Evolutionary conservation across 306 rosid genomes (phyloP).

Genomic region (Quillaja saponaria): DNA sequence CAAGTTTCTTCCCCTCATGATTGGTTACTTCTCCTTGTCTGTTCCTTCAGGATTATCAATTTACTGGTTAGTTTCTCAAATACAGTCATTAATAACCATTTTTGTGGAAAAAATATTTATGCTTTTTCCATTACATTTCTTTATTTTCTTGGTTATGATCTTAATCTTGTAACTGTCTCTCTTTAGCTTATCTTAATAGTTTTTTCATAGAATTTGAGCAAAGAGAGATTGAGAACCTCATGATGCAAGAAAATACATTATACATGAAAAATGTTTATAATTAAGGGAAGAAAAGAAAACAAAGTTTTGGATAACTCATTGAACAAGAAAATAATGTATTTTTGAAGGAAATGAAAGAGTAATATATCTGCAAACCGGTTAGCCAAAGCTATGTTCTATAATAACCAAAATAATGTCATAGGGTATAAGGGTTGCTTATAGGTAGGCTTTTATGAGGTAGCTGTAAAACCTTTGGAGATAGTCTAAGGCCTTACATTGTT

Average conservation of each 20-base stretch:
- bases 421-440: neutral
- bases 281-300: too few relatives aligned
- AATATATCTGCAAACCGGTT: slow-evolving; percentile 9
- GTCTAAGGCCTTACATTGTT: neutral
- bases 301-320: neutral
- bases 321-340: slow-evolving; percentile 4
- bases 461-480: slow-evolving; percentile 1
- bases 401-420: neutral
- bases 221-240: neutral
- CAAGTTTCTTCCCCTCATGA: slow-evolving; percentile 99
- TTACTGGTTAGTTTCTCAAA: slow-evolving; percentile 82
- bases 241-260: neutral
- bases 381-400: neutral
- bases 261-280: too few relatives aligned
- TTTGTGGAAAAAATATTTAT: neutral
- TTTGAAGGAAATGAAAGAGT: slow-evolving; percentile 2
- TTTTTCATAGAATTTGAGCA: slow-evolving; percentile 9
- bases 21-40: slow-evolving; percentile 95
- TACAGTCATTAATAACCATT: slow-evolving; percentile 22
- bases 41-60: slow-evolving; percentile 97
- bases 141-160: slow-evolving; percentile 4
- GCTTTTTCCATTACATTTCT: slow-evolving; percentile 22
- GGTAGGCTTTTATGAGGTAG: slow-evolving; percentile 11
- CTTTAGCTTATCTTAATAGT: neutral
- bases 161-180: neutral